A percentile compares a stretch with the other conserved stretches of the same genome.
phyloP scores from a whole-genome alignment of 2,329 filamentous ascomycete genomes.

The Periconia sp. region DNA sequence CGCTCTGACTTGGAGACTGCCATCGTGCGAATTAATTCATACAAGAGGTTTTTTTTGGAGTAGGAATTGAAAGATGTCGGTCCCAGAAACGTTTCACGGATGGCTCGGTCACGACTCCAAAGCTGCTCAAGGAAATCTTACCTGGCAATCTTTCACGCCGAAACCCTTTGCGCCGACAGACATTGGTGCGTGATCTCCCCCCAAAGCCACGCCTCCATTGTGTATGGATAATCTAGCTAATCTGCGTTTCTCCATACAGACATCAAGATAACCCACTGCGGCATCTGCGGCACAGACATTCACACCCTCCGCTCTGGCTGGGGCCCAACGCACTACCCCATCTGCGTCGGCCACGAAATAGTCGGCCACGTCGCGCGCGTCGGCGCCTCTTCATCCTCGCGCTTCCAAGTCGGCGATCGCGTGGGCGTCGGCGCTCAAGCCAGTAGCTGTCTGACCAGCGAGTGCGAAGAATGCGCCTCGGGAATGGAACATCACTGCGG shows the following conservation, averaged over 20 bases:
- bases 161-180: conserved; percentile 47
- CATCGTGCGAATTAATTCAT: neutral
- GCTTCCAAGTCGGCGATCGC: conserved; percentile 66
- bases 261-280: conserved; percentile 41
- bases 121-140: conserved; percentile 60
- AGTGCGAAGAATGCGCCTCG: conserved; percentile 61
- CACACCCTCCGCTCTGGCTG: conserved; percentile 51
- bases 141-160: conserved; percentile 57
- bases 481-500: conserved; percentile 54
- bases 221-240: too few relatives aligned
- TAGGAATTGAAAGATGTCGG: conserved; percentile 8
- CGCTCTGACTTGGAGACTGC: too few relatives aligned
- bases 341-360: conserved; percentile 52
- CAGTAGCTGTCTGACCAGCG: conserved; percentile 52
- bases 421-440: conserved; percentile 60
- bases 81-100: conserved; percentile 59
- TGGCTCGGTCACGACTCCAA: conserved; percentile 61
- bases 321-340: conserved; percentile 52
- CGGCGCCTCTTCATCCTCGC: conserved; percentile 45
- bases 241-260: too few relatives aligned
- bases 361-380: conserved; percentile 47
- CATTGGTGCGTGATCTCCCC: too few relatives aligned
- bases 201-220: too few relatives aligned
- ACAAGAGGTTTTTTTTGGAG: neutral
- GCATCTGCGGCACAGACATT: conserved; percentile 46